Evolutionary conservation across 2,329 filamentous ascomycete genomes (phyloP).

Genomic region (Zymoseptoria crescenta): DNA sequence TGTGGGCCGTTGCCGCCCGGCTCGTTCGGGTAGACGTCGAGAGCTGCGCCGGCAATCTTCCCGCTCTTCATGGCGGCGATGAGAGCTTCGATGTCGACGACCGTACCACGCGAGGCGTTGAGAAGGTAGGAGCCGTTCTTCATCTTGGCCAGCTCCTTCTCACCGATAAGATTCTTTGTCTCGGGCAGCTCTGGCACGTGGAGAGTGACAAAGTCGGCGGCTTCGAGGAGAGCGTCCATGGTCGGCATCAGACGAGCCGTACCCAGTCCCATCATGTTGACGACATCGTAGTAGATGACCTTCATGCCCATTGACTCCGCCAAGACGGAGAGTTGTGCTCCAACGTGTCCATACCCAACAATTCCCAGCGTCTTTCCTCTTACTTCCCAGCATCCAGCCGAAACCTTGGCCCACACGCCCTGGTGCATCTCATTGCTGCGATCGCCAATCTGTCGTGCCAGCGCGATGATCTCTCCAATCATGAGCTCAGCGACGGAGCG

Average conservation of each 20-base stretch:
- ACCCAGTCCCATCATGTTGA: conserved; percentile 90
- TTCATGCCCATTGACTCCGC: conserved; percentile 97
- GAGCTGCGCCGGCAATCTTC: conserved; percentile 85
- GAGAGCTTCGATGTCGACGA: conserved; percentile 88
- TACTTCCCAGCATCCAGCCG: conserved; percentile 93
- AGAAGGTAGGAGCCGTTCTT: conserved; percentile 88
- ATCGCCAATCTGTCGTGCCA: conserved; percentile 88
- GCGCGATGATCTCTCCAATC: conserved; percentile 83
- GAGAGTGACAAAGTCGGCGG: conserved; percentile 85
- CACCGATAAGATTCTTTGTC: conserved; percentile 87
- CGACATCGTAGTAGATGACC: conserved; percentile 93
- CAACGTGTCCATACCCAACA: conserved; percentile 95
- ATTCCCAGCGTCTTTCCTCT: conserved; percentile 95
- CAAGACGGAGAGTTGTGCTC: conserved; percentile 87
- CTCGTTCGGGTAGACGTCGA: conserved; percentile 93
- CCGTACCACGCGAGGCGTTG: conserved; percentile 88
- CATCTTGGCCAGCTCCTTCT: conserved; percentile 74
- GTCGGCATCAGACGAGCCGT: conserved; percentile 75
- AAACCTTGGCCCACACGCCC: conserved; percentile 97
- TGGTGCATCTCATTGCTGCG: conserved; percentile 90
- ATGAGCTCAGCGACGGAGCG: conserved; percentile 94
- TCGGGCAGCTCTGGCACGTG: conserved; percentile 92
- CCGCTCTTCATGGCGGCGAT: conserved; percentile 79
- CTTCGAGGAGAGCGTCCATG: conserved; percentile 65
- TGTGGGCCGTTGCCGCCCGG: conserved; percentile 91